Evolutionary conservation across 805 yeast species (phyloP), one percentile per base, ranked within the genome.

Genomic region (Cyberlindnera petersonii): DNA sequence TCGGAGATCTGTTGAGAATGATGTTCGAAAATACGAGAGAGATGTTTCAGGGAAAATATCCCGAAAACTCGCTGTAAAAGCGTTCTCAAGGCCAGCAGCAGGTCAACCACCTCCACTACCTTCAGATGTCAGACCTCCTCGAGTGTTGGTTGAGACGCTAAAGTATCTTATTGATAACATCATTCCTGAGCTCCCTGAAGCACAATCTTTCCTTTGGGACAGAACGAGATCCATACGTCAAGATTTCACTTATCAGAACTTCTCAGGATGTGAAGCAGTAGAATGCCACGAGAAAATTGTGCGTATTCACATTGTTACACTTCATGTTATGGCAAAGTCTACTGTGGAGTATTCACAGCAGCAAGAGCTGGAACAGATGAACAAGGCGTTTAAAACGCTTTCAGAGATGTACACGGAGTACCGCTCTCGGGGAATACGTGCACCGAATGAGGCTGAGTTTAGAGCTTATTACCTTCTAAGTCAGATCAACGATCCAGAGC

Each of bases 21-120:
- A 89, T 50, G 93, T 88, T 26, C 82, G 85, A 41, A 68, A 73
- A 9, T 71, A 81, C 50, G 98, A 93, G 62, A 80, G 71, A 47
- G 87, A 82, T 44, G 43, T 43, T 1, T 69, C 77, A 3, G 77
- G 77, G 5, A 71, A 65, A 45, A 82, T 87, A 6, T 71, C 86
- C 1, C 59, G 74, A 21, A 54, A 55, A 0, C 65, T 69, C 31
- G 96, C 97, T 0, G 75, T 93, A 6, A 93, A 93, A 61, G 94
- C 96, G 2, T 93, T 93, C 57, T 84, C 95, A 17, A 71, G 99
- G 51, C 97, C 99, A 0, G 96, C 95, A 14, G 97, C 98, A 1
- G 98, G 98, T 6, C 96, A 93, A 51, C 95, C 96, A 1, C 98
- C 97, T 2, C 95, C 98, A 3, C 66, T 93, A 42, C 99, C 98